These are phyloP conservation scores for Daldinia decipiens DNA, from an alignment of 495 filamentous ascomycete genomes.

Conservation along the genomic window DNA sequence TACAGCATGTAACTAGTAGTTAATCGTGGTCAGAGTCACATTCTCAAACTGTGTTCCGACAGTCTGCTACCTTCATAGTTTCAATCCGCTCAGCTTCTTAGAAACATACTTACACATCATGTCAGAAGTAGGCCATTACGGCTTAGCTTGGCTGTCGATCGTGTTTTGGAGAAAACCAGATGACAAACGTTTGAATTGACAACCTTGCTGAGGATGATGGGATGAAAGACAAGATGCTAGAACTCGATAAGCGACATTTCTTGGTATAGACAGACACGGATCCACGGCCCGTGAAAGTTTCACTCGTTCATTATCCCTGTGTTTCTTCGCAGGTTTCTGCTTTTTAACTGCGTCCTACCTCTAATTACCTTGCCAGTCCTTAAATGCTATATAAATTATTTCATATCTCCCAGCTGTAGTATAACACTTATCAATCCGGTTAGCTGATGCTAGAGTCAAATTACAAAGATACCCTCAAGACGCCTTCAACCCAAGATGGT, in stretches of 20 bases:
- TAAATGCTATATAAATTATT: neutral
- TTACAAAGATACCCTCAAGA: neutral
- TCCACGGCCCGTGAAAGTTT: conserved; percentile 25
- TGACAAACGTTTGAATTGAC: conserved; percentile 21
- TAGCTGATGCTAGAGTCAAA: neutral
- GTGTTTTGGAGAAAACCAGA: conserved; percentile 35
- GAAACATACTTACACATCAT: conserved; percentile 32
- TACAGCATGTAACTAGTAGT: conserved; percentile 13
- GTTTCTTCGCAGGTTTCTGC: neutral
- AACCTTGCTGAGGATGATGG: conserved; percentile 19
- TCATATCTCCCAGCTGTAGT: neutral
- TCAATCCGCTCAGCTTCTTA: conserved; percentile 29
- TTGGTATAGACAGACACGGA: conserved; percentile 10
- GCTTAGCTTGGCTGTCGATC: conserved; percentile 30
- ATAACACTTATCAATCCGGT: neutral
- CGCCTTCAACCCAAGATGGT: neutral
- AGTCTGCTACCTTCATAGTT: conserved; percentile 47
- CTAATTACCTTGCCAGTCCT: neutral
- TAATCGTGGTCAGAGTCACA: conserved; percentile 31
- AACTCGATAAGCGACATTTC: conserved; percentile 1
- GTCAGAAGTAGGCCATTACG: conserved; percentile 38
- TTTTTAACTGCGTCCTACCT: neutral
- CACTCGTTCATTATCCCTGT: neutral
- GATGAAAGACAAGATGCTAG: conserved; percentile 27
- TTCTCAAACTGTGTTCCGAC: conserved; percentile 46